Evolutionary conservation across 202 grass and related monocot species (phyloP), one percentile per base, ranked within the genome.

Genomic region (Dendrocalamus latiflorus): DNA sequence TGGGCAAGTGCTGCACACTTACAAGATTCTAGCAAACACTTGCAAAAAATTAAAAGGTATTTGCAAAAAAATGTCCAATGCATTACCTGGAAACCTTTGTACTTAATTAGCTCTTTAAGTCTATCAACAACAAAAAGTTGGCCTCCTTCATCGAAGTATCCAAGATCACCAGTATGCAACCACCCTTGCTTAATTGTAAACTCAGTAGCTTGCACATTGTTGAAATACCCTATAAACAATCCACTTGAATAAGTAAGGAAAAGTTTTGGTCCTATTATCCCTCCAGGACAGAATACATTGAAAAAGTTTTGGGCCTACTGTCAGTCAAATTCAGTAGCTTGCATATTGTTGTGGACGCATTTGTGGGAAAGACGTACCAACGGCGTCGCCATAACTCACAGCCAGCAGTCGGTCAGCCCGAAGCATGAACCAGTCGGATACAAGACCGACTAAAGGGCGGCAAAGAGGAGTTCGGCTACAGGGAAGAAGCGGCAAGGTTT

Each of bases 51-150:
- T 51, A 20, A 0, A 20, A 51, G 49, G 6, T 7, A 51, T 51
- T 51, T 20, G 49, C 49, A 57, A 6, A 65, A 33, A 28, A 51
- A 53, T 21, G 50, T 39, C 0, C 20, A 30, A 42, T 33, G 85
- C 50, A 18, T 83, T 91, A 98, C 91, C 92, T 95, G 95, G 71
- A 88, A 95, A 83, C 95, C 95, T 84, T 95, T 93, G 87, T 90
- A 98, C 78, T 95, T 98, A 70, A 98, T 95, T 63, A 98, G 83
- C 82, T 98, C 95, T 91, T 98, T 98, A 47, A 98, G 93, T 39
- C 95, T 89, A 77, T 98, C 95, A 28, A 98, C 91, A 72, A 98
- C 93, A 76, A 84, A 93, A 76, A 98, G 85, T 58, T 90, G 92
- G 14, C 93, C 95, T 43, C 59, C 67, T 39, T 87, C 85, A 64